Conservation (phyloP, 305 asterid genomes). For the Withania somnifera region DNA sequence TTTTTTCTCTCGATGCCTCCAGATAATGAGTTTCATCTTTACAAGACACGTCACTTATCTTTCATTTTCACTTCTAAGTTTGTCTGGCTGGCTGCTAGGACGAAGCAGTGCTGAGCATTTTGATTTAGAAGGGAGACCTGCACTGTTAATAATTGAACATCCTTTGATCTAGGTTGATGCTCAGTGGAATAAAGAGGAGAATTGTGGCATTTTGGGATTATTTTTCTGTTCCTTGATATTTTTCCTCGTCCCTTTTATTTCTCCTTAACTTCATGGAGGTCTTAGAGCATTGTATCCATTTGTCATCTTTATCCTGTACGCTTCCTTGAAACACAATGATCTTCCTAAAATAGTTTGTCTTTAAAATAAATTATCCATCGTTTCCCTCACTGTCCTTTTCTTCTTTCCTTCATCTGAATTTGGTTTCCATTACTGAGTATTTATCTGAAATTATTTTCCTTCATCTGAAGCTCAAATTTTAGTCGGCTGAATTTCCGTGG, state of each 20-base stretch:
- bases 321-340: not conserved
- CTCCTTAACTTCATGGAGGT: not conserved
- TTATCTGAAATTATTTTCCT: slow-evolving; percentile 1
- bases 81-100: not conserved
- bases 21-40: not conserved
- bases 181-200: not conserved
- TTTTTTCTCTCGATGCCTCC: not conserved
- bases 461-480: slow-evolving; percentile 61
- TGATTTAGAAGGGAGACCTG: not conserved
- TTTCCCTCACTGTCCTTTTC: not conserved
- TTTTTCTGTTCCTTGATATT: not conserved
- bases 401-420: not conserved
- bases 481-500: slow-evolving; percentile 69
- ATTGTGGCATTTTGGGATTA: not conserved
- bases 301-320: not conserved
- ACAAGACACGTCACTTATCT: not conserved
- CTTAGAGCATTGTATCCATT: not conserved
- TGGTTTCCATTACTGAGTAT: not conserved
- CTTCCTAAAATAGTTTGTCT: not conserved
- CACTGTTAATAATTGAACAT: not conserved
- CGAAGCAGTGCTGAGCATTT: not conserved
- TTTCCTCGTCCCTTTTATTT: not conserved
- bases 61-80: not conserved
- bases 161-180: not conserved
- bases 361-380: not conserved